Conservation (phyloP, 371 early-diverging fungal genomes). For the Haplosporangium sp. region DNA sequence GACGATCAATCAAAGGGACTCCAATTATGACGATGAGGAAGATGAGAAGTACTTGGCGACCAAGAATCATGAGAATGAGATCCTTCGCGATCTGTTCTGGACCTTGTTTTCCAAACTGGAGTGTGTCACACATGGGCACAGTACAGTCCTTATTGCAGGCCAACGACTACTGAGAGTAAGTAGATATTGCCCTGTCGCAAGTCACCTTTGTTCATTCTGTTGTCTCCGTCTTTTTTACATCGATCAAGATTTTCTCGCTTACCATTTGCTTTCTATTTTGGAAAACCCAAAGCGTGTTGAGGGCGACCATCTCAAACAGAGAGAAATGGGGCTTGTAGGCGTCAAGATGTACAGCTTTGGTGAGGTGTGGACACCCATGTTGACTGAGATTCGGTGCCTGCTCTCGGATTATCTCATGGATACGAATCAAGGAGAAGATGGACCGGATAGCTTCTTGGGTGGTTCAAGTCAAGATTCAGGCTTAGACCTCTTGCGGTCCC, state of each 20-base stretch:
- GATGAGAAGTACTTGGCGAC: conserved; percentile 54
- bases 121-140: conserved; percentile 84
- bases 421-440: conserved; percentile 31
- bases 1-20: conserved; percentile 38
- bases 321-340: conserved; percentile 32
- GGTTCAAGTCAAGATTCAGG: conserved; percentile 29
- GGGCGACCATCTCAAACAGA: conserved; percentile 33
- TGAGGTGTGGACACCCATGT: conserved; percentile 74
- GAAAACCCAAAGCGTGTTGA: conserved; percentile 27
- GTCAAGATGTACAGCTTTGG: conserved; percentile 57
- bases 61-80: conserved; percentile 68
- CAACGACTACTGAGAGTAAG: conserved; percentile 49
- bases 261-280: not conserved
- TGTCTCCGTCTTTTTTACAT: not conserved
- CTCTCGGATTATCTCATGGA: conserved; percentile 76
- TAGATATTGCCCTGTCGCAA: too few relatives aligned
- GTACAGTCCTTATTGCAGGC: conserved; percentile 65
- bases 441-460: conserved; percentile 29
- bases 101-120: conserved; percentile 86
- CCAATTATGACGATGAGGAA: conserved; percentile 40
- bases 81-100: conserved; percentile 84
- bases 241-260: not conserved
- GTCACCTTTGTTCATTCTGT: not conserved
- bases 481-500: conserved; percentile 32
- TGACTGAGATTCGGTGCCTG: conserved; percentile 71